phyloP scores from a whole-genome alignment of 331 rosid genomes.

The Arachis monticola region DNA sequence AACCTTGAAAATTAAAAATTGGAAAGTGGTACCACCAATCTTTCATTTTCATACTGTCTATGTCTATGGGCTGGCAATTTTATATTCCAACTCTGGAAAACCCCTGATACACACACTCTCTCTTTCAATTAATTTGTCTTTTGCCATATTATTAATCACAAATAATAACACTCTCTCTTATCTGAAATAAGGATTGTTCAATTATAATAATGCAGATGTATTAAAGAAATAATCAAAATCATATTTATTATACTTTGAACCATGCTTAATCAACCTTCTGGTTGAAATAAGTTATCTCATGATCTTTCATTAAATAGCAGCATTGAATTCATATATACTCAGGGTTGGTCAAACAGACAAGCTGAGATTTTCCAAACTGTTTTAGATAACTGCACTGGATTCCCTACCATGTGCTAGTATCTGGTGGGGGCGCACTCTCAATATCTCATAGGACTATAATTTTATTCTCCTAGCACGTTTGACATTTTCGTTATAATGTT shows the following conservation, averaged over 20 bases:
- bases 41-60: constrained; percentile 29
- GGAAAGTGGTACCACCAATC: constrained; percentile 6
- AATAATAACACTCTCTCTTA: too few species aligned
- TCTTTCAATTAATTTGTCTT: constrained; percentile 3
- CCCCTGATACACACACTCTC: neutral
- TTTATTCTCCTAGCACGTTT: constrained; percentile 31
- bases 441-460: constrained; percentile 22
- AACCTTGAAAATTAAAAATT: constrained; percentile 19
- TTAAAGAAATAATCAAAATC: too few species aligned
- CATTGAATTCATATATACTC: neutral
- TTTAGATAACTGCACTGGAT: constrained; percentile 49
- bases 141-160: too few species aligned
- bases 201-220: too few species aligned
- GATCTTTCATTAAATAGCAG: constrained; percentile 19
- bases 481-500: constrained; percentile 39
- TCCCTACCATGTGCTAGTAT: constrained; percentile 74
- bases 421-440: constrained; percentile 29
- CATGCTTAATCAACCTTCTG: too few species aligned
- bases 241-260: too few species aligned
- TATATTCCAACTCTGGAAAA: constrained; percentile 13
- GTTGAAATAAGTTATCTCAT: neutral
- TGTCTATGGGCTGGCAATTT: constrained; percentile 27
- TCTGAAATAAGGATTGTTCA: too few species aligned
- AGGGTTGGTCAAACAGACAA: constrained; percentile 57
- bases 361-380: constrained; percentile 47